phyloP scores from a whole-genome alignment of 768 basidiomycete genomes.

The Leccinellum albellum region DNA sequence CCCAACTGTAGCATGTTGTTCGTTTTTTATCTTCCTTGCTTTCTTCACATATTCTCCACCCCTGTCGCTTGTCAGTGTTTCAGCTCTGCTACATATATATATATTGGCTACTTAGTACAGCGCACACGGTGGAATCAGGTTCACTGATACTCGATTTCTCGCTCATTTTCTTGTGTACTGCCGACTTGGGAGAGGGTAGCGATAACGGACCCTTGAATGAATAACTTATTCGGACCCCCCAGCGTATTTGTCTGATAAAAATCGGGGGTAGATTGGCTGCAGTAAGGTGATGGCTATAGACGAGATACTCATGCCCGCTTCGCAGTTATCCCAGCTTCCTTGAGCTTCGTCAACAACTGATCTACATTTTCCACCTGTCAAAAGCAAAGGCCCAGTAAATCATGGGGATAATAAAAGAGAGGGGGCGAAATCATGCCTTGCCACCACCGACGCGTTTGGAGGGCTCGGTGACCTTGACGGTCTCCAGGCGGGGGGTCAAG shows the following conservation, averaged over 20 bases:
- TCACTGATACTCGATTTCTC: neutral
- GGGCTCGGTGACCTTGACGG: constrained; percentile 84
- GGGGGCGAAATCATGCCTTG: constrained; percentile 52
- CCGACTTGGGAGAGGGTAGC: constrained; percentile 1
- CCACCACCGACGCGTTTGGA: constrained; percentile 86
- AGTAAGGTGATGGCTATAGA: constrained; percentile 7
- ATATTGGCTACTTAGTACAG: constrained; percentile 21
- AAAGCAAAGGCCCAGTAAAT: neutral
- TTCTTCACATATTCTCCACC: constrained; percentile 9
- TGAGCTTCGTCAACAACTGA: constrained; percentile 83
- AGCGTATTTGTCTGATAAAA: neutral
- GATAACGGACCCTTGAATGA: constrained; percentile 15
- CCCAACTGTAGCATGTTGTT: constrained; percentile 28
- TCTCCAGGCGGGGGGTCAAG: constrained; percentile 78
- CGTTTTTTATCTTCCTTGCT: constrained; percentile 6
- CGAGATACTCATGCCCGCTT: constrained; percentile 18
- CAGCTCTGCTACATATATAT: constrained; percentile 21
- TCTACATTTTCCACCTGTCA: constrained; percentile 76
- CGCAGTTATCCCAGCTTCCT: constrained; percentile 67
- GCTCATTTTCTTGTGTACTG: constrained; percentile 13
- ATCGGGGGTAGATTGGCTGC: neutral
- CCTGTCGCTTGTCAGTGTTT: constrained; percentile 2
- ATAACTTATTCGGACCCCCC: constrained; percentile 11
- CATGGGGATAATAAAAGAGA: neutral
- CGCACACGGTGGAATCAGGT: constrained; percentile 13